These are phyloP conservation scores for Silene vulgaris DNA, from an alignment of 179 eudicot species.

Conservation along the genomic window DNA sequence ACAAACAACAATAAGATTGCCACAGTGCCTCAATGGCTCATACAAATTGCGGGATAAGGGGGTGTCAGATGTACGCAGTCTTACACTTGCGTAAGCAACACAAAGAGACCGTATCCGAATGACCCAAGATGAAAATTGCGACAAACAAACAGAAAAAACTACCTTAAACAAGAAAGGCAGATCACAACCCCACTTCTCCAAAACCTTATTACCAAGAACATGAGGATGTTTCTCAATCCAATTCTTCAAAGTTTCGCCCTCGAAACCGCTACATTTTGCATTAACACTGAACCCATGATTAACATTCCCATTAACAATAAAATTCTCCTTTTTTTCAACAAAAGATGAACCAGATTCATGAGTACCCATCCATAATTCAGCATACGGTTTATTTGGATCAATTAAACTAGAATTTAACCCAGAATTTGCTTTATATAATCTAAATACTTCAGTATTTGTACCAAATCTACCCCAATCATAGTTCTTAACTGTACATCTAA, in stretches of 20 bases:
- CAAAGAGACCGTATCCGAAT: no score
- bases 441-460: slow-evolving; percentile 49
- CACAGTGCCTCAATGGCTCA: no score
- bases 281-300: slow-evolving; percentile 3
- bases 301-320: slow-evolving; percentile 12
- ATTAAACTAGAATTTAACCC: slow-evolving; percentile 28
- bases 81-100: no score
- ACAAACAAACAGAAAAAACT: background rate
- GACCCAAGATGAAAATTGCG: background rate
- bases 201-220: slow-evolving; percentile 62
- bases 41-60: no score
- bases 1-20: no score
- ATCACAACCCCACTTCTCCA: slow-evolving; percentile 63
- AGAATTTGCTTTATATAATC: slow-evolving; percentile 43
- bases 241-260: slow-evolving; percentile 44
- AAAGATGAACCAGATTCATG: slow-evolving; percentile 83
- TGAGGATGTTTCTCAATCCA: slow-evolving; percentile 73
- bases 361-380: slow-evolving; percentile 98
- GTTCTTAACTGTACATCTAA: slow-evolving; percentile 54
- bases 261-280: slow-evolving; percentile 21
- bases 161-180: slow-evolving; percentile 95
- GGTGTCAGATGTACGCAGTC: no score
- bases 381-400: slow-evolving; percentile 52
- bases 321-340: slow-evolving; percentile 26
- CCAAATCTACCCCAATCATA: slow-evolving; percentile 79